Percentiles rank a stretch among this genome's conserved stretches.
phyloP scores from a whole-genome alignment of 495 filamentous ascomycete species.

The Elasticomyces elasticus region DNA sequence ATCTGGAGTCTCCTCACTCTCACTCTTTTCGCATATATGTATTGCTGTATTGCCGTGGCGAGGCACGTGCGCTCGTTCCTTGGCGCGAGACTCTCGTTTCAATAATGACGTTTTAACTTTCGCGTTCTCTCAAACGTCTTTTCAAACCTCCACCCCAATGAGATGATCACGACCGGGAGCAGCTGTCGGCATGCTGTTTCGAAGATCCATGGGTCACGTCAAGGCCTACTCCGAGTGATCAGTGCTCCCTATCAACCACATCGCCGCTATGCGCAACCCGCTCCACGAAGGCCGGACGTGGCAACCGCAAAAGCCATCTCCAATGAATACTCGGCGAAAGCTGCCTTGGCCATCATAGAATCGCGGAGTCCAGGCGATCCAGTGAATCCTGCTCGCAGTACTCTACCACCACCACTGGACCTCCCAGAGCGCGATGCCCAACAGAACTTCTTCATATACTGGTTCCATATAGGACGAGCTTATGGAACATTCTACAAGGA shows the following conservation, averaged over 20 bases:
- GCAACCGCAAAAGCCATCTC: not conserved
- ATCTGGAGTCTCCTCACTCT: not conserved
- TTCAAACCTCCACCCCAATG: not conserved
- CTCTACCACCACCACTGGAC: slow-evolving; percentile 48
- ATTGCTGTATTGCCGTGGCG: no score
- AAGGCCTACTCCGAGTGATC: not conserved
- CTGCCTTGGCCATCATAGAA: slow-evolving; percentile 3
- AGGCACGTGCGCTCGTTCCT: no score
- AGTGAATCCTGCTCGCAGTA: slow-evolving; percentile 50
- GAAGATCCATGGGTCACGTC: not conserved
- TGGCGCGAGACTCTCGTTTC: no score
- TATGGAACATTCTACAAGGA: slow-evolving; percentile 78
- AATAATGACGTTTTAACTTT: not conserved
- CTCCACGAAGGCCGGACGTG: not conserved
- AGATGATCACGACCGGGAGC: slow-evolving; percentile 10
- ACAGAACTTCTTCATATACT: slow-evolving; percentile 37
- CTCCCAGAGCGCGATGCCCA: slow-evolving; percentile 37
- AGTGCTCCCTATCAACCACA: not conserved
- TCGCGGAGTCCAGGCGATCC: slow-evolving; percentile 4
- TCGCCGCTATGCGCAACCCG: slow-evolving; percentile 4
- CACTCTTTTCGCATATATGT: no score
- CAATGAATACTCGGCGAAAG: slow-evolving; percentile 1
- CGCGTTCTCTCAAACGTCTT: not conserved
- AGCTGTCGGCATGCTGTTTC: slow-evolving; percentile 9
- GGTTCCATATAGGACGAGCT: slow-evolving; percentile 43